Conservation (phyloP, 768 basidiomycete genomes). For the Lactarius evosmus region DNA sequence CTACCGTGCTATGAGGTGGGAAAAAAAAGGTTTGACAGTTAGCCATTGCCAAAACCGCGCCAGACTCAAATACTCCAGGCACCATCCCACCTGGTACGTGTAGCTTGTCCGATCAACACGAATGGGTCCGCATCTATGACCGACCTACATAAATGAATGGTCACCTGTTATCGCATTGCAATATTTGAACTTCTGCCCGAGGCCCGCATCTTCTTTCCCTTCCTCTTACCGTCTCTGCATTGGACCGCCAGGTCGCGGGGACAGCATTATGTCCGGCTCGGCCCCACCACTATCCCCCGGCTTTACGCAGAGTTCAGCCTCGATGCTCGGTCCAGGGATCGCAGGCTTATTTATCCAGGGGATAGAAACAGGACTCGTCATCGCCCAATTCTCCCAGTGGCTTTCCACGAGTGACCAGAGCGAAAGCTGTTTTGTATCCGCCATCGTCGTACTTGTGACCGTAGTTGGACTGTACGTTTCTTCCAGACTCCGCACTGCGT, state of each 20-base stretch:
- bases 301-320: not conserved
- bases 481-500: not conserved
- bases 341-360: constrained; percentile 8
- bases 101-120: no score
- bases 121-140: no score
- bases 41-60: no score
- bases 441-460: constrained; percentile 2
- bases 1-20: no score
- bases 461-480: constrained; percentile 8
- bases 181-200: not conserved
- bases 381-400: constrained; percentile 16
- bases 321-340: constrained; percentile 6
- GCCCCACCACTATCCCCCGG: no score
- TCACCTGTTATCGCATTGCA: not conserved
- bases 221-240: not conserved
- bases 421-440: not conserved
- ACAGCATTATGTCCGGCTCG: constrained; percentile 4
- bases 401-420: not conserved
- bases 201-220: not conserved
- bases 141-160: no score
- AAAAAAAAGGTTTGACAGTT: no score
- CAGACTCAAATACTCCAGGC: no score
- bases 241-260: not conserved
- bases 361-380: constrained; percentile 7
- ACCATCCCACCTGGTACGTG: no score